phyloP scores from a whole-genome alignment of 1,139 yeast species.

The Arxiozyma heterogenica region DNA sequence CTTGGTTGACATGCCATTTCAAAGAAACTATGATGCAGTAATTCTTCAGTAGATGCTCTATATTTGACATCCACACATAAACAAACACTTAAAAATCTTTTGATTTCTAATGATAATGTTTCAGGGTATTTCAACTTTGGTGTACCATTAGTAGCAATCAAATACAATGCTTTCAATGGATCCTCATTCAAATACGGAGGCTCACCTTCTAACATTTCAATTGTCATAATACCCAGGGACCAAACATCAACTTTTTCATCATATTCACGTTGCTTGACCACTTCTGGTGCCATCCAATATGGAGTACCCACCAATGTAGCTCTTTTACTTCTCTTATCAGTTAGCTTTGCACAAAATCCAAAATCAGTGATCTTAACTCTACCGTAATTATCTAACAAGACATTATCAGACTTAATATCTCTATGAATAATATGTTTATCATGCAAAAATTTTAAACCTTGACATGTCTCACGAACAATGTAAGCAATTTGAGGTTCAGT shows the following conservation, averaged over 20 bases:
- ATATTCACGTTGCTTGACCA: conserved; percentile 90
- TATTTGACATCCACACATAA: conserved; percentile 90
- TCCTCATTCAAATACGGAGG: conserved; percentile 97
- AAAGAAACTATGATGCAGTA: conserved; percentile 73
- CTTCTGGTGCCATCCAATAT: conserved; percentile 99
- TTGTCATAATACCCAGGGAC: conserved; percentile 97
- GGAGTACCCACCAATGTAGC: conserved; percentile 99
- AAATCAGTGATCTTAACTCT: conserved; percentile 94
- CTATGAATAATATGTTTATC: conserved; percentile 88
- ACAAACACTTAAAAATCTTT: conserved; percentile 83
- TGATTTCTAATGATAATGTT: conserved; percentile 62
- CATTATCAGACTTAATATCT: conserved; percentile 93
- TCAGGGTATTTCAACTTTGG: conserved; percentile 91
- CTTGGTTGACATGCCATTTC: conserved; percentile 59
- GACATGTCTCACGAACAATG: conserved; percentile 82
- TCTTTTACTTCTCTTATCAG: conserved; percentile 84
- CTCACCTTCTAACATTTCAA: conserved; percentile 97
- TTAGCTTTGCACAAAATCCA: conserved; percentile 94
- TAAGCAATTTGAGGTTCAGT: conserved; percentile 78
- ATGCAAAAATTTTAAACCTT: conserved; percentile 87
- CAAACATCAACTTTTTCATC: conserved; percentile 97
- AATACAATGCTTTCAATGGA: conserved; percentile 77
- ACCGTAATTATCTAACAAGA: conserved; percentile 74
- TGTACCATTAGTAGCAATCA: conserved; percentile 95
- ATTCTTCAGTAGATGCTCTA: conserved; percentile 84